Evolutionary conservation across 164 flowering plant species (phyloP).

Genomic region (Aristolochia contorta): DNA sequence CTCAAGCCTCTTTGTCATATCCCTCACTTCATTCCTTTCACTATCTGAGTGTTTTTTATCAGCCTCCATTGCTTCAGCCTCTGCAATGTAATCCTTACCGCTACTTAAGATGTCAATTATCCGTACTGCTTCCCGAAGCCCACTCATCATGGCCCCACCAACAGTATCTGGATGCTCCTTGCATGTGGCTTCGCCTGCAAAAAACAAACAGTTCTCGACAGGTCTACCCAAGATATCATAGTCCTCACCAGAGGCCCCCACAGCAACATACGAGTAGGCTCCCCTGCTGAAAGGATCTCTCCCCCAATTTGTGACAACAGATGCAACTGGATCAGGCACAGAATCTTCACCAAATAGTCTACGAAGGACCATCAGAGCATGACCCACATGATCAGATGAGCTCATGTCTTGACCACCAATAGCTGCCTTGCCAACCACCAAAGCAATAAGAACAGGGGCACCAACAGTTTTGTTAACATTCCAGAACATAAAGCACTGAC

Average conservation of each 20-base stretch:
- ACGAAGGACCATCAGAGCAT: conserved; percentile 78
- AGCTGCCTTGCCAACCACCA: conserved; percentile 96
- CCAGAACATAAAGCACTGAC: conserved; percentile 99
- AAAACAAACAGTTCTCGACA: conserved; percentile 85
- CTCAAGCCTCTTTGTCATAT: conserved; percentile 74
- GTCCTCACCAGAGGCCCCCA: conserved; percentile 98
- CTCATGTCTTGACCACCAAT: conserved; percentile 57
- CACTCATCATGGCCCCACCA: conserved; percentile 99
- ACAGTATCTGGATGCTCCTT: conserved; percentile 99
- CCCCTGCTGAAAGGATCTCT: conserved; percentile 93
- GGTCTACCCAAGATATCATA: conserved; percentile 89
- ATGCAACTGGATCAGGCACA: conserved; percentile 90
- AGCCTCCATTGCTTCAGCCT: conserved; percentile 80
- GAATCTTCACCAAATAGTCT: conserved; percentile 74
- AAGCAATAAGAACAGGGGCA: conserved; percentile 93
- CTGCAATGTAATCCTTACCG: conserved; percentile 79
- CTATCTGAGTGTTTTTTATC: conserved; percentile 59
- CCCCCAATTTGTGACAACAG: conserved; percentile 98
- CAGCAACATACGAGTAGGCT: conserved; percentile 96
- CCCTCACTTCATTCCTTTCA: conserved; percentile 80
- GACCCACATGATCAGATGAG: conserved; percentile 64
- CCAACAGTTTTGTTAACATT: conserved; percentile 91
- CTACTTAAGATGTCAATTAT: conserved; percentile 67
- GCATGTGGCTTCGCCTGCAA: conserved; percentile 99
- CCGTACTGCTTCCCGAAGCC: conserved; percentile 96